phyloP scores from a whole-genome alignment of 1,284 basidiomycete species.

The Vanrija pseudolonga region DNA sequence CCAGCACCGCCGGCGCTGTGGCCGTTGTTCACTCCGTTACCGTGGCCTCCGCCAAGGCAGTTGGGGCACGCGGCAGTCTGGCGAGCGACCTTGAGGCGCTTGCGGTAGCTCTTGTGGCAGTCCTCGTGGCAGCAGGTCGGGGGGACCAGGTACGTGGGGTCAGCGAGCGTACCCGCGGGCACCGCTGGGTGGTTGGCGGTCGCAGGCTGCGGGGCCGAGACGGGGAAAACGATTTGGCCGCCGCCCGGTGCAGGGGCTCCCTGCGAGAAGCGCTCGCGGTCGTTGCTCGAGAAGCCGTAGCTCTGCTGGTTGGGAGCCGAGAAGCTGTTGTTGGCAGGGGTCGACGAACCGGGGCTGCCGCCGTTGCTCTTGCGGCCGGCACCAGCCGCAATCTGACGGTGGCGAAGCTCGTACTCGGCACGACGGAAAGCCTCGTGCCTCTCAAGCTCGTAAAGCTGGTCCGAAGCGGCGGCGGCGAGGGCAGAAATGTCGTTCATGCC shows the following conservation, averaged over 20 bases:
- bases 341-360: conserved; percentile 58
- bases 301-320: not conserved
- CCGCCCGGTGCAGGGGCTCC: conserved; percentile 36
- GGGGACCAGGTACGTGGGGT: conserved; percentile 50
- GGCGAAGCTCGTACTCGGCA: conserved; percentile 77
- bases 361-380: conserved; percentile 55
- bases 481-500: conserved; percentile 56
- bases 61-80: conserved; percentile 49
- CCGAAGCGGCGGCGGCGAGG: conserved; percentile 74
- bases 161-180: conserved; percentile 48
- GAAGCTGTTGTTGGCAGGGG: not conserved
- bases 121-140: conserved; percentile 54
- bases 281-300: conserved; percentile 37
- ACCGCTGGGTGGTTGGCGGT: conserved; percentile 46
- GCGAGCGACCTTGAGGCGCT: conserved; percentile 50
- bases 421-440: conserved; percentile 73
- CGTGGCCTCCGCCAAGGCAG: conserved; percentile 37
- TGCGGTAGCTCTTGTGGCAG: conserved; percentile 53
- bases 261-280: conserved; percentile 38
- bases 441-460: conserved; percentile 81
- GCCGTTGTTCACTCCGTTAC: conserved; percentile 15
- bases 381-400: conserved; percentile 52
- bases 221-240: conserved; percentile 46
- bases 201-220: conserved; percentile 47
- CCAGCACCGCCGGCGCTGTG: conserved; percentile 24